Evolutionary conservation across 805 yeast species (phyloP), one percentile per base, ranked within the genome.

Genomic region (Hyphopichia homilentoma): DNA sequence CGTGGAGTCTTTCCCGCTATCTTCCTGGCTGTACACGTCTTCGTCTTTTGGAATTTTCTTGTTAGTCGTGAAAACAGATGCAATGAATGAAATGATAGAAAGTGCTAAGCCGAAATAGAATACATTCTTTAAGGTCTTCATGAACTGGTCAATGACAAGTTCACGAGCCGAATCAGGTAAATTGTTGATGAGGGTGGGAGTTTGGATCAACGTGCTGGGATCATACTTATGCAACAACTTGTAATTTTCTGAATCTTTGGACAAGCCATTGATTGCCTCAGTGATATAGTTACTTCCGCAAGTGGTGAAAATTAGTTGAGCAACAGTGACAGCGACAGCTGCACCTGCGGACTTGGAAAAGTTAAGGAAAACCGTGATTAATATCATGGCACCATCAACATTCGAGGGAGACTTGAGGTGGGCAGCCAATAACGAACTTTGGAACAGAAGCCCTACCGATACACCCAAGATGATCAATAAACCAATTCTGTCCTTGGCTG

Each of bases 31-130:
- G 12, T 36, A 38, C 23, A 51, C 38, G 22, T 53, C 46, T n/a
- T 38, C 34, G 25, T 52, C 48, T 27, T 48, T 54, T 1, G 79
- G 79, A 16, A 73, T 45, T 33, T 54, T 58, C 29, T 57, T 54
- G 42, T 63, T 65, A 8, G 78, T 66, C 30, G 64, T 54, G 36
- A 70, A 62, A 0, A 67, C 5, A 0, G 61, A 37, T 5, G 46
- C 35, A 1, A 73, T 25, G 6, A 69, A 48, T 2, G 62, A 44
- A 9, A 58, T 21, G 7, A 49, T 40, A 1, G 68, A 49, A 11
- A 64, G 47, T 0, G 63, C 77, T 12, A 72, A 38, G 11, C 58
- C 50, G 32, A 65, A 50, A 48, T 61, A 68, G 36, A 61, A 72
- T 1, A 64, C 66, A 39, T 64, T 61, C 27, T 53, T 49, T 21